Evolutionary conservation across 1,284 basidiomycete species (phyloP).

Genomic region (Vanrija sp.): DNA sequence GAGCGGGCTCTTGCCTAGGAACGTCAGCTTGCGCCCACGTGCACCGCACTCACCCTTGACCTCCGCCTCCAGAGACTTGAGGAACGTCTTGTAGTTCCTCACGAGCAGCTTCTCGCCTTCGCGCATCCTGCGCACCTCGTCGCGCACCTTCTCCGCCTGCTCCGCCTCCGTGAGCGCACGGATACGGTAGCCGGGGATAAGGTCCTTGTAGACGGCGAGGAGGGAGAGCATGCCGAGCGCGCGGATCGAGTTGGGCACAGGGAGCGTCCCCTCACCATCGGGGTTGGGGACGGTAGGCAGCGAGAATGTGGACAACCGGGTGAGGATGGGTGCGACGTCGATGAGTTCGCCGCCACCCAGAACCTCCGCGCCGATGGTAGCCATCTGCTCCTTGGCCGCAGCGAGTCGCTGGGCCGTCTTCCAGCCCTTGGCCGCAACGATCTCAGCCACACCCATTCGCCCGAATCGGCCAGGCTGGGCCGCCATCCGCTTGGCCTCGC

Average conservation of each 20-base stretch:
- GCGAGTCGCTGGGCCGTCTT: slow-evolving; percentile 68
- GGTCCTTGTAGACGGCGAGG: slow-evolving; percentile 90
- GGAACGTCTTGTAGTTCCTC: slow-evolving; percentile 78
- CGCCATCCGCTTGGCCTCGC: slow-evolving; percentile 42
- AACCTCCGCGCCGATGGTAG: slow-evolving; percentile 81
- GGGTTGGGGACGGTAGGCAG: slow-evolving; percentile 64
- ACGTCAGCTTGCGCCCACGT: slow-evolving; percentile 21
- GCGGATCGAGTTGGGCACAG: slow-evolving; percentile 77
- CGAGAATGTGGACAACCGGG: slow-evolving; percentile 80
- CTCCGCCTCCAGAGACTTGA: slow-evolving; percentile 79
- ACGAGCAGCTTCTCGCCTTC: slow-evolving; percentile 98
- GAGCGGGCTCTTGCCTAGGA: slow-evolving; percentile 66
- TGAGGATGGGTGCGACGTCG: slow-evolving; percentile 65
- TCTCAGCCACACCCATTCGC: slow-evolving; percentile 69
- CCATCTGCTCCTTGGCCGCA: slow-evolving; percentile 83
- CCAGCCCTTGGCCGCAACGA: slow-evolving; percentile 55
- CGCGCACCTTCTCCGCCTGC: slow-evolving; percentile 87
- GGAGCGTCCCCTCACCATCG: slow-evolving; percentile 58
- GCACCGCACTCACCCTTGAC: slow-evolving; percentile 63
- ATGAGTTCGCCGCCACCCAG: slow-evolving; percentile 61
- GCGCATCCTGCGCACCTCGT: slow-evolving; percentile 81
- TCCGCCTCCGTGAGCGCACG: slow-evolving; percentile 85
- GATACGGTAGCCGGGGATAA: slow-evolving; percentile 82
- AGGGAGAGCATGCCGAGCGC: slow-evolving; percentile 86
- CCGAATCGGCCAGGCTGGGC: slow-evolving; percentile 60